phyloP scores from a whole-genome alignment of 2,329 filamentous ascomycete species.

The Ceratocystis cubensis region DNA sequence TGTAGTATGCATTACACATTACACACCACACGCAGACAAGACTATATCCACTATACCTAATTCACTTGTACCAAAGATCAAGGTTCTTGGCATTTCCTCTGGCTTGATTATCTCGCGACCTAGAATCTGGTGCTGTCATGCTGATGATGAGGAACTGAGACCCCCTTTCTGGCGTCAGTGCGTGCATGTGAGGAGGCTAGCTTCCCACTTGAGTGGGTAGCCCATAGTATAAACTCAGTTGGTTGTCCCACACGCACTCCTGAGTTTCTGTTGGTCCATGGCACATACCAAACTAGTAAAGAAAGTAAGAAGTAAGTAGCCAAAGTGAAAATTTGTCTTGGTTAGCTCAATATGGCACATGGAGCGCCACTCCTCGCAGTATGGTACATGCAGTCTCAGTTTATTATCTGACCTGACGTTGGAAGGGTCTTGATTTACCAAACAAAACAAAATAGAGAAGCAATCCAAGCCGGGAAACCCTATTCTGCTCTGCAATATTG shows the following conservation, averaged over 20 bases:
- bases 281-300: background rate
- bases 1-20: background rate
- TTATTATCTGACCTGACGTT: background rate
- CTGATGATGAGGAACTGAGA: background rate
- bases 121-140: background rate
- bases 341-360: background rate
- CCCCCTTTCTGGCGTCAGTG: constrained; percentile 5
- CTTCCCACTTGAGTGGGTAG: background rate
- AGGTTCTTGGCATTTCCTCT: background rate
- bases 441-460: background rate
- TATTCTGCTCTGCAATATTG: background rate
- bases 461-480: background rate
- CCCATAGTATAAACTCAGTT: background rate
- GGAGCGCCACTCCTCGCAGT: no score
- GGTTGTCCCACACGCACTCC: background rate
- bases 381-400: background rate
- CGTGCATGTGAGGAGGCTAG: background rate
- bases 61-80: background rate
- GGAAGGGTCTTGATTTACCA: background rate
- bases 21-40: background rate
- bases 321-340: background rate
- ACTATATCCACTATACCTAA: background rate
- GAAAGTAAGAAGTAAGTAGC: background rate
- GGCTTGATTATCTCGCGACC: background rate
- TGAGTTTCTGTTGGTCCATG: background rate